Base-by-base conservation (phyloP, 352 stramenopile genomes). In the Phytophthora cajani region DNA sequence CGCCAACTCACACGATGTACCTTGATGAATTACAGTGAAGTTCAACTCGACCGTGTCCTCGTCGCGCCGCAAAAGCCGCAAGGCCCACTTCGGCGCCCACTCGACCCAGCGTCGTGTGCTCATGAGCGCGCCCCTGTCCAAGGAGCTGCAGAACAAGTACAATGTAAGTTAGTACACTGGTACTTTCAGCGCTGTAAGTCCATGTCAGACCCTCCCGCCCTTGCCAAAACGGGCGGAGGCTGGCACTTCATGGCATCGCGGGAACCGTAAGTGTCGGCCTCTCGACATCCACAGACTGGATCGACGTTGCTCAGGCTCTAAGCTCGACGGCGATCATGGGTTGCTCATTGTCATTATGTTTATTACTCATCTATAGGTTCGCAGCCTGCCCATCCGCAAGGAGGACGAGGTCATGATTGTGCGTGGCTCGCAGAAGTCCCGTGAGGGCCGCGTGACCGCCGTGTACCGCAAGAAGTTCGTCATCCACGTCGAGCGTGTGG, bases 391-490 rank as follows among this genome's bases (percentile, higher is more conserved):
- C 49, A 98, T 99, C 78, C 96, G 97, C 69, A 99, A 99, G 84
- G 98, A 99, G 68, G 98, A 99, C 72, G 98, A 99, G 84, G 98
- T 99, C 57, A 93, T 97, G 60, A 98, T 99, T 64, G 95, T 98
- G 56, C 94, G 97, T 85, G 98, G 98, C 63, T 94, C 92, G 64
- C 98, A 97, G 93, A 99, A 99, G 94, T 92, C 91, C 80, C 92
- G 96, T 79, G 98, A 99, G 86, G 98, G 98, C 72, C 99, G 99
- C 80, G 97, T 99, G 44, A 98, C 95, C 57, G 89, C 89, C 25
- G 93, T 97, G 62, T 99, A 99, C 91, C 95, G 98, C 79, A 99
- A 99, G 87, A 99, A 99, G 91, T 99, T 99, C 82, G 97, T 99
- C 59, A 98, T 99, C 75, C 97, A 99, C 88, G 94, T 99, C 67